phyloP scores from a whole-genome alignment of 192 early-diverging fungal genomes.

The Spizellomyces sp. region DNA sequence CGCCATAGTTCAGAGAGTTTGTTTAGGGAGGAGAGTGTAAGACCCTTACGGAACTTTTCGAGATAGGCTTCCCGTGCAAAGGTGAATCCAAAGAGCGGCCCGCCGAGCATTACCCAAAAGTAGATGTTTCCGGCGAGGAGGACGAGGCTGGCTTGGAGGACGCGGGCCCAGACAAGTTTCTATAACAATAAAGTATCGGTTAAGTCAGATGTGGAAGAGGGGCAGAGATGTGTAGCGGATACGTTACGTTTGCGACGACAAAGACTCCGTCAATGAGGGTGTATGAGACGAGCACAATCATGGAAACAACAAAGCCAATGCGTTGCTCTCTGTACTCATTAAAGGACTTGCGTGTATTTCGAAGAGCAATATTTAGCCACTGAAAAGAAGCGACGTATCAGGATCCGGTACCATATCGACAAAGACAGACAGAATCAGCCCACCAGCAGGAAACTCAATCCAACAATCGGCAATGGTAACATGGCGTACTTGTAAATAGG shows the following conservation, averaged over 20 bases:
- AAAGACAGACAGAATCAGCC: neutral
- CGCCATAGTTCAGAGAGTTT: too few species aligned
- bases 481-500: neutral
- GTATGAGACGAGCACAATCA: neutral
- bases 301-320: neutral
- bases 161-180: neutral
- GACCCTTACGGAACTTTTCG: neutral
- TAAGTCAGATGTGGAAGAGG: too few species aligned
- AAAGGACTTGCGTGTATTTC: neutral
- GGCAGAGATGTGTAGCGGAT: too few species aligned
- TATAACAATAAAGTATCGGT: too few species aligned
- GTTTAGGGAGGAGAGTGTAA: too few species aligned
- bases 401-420: too few species aligned
- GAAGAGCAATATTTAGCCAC: neutral
- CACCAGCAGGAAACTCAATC: neutral
- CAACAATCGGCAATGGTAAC: neutral
- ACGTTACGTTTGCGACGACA: neutral
- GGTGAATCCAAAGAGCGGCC: neutral
- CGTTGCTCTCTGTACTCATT: conserved; percentile 1
- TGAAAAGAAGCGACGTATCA: neutral
- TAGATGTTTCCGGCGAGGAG: conserved; percentile 1
- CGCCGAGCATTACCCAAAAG: neutral
- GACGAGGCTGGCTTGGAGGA: neutral
- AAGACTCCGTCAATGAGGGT: neutral
- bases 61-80: neutral